phyloP scores from a whole-genome alignment of 208 protist genomes.

The Leishmania major region DNA sequence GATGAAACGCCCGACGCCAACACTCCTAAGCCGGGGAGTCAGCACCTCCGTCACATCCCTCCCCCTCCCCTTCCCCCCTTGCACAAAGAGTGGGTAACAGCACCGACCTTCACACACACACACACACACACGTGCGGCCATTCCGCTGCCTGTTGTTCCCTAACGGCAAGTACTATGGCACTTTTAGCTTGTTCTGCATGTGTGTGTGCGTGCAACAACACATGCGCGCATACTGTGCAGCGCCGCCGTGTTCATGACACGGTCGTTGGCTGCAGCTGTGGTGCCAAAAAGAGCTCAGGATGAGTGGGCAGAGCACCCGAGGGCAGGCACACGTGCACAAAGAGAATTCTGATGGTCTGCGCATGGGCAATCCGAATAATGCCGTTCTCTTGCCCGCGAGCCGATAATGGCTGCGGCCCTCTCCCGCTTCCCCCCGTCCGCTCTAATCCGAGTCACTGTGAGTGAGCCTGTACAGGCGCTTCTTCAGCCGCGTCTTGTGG shows the following conservation, averaged over 20 bases:
- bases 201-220: background rate
- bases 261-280: background rate
- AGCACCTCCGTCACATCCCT: background rate
- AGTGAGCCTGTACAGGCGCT: conserved; percentile 56
- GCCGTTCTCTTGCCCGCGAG: background rate
- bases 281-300: background rate
- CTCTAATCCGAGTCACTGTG: conserved; percentile 85
- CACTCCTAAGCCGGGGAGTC: background rate
- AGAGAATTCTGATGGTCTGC: background rate
- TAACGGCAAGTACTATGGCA: background rate
- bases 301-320: background rate
- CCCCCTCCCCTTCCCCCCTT: background rate
- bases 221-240: background rate
- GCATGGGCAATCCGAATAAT: background rate
- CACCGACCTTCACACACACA: background rate
- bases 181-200: background rate
- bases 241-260: background rate
- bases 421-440: background rate
- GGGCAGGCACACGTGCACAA: background rate
- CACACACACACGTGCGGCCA: no score
- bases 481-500: conserved; percentile 62
- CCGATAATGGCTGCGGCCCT: no score
- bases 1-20: background rate
- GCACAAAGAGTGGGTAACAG: background rate
- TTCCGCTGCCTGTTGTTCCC: background rate